phyloP scores from a whole-genome alignment of 306 rosid genomes.

The Senna tora region DNA sequence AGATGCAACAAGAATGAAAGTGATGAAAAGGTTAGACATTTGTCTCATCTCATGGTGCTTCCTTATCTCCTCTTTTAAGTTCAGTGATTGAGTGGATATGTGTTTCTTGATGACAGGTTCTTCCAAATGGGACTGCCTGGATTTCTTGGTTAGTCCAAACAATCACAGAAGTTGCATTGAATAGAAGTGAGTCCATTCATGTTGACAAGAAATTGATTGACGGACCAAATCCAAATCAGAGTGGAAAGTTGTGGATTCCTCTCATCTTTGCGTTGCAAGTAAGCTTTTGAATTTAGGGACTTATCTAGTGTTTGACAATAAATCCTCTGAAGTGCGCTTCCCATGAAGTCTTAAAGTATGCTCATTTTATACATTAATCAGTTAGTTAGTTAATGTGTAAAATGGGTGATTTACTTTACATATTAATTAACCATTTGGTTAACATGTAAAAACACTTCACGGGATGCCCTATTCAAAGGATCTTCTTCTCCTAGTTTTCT shows the following conservation, averaged over 20 bases:
- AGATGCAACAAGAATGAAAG: conserved; percentile 83
- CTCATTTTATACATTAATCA: too few relatives aligned
- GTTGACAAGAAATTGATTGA: conserved; percentile 87
- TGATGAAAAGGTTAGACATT: conserved; percentile 80
- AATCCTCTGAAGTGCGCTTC: too few relatives aligned
- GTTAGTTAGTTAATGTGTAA: too few relatives aligned
- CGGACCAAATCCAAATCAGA: conserved; percentile 90
- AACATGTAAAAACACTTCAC: too few relatives aligned
- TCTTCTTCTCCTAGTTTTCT: too few relatives aligned
- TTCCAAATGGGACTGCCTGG: conserved; percentile 91
- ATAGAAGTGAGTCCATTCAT: conserved; percentile 61
- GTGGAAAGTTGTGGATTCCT: conserved; percentile 80
- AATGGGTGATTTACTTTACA: too few relatives aligned
- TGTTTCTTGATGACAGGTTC: conserved; percentile 63
- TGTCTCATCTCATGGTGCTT: conserved; percentile 21
- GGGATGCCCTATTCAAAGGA: too few relatives aligned
- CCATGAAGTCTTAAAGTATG: too few relatives aligned
- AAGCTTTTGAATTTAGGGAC: conserved; percentile 37
- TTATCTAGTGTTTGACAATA: too few relatives aligned
- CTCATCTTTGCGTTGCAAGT: conserved; percentile 70
- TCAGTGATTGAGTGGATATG: conserved; percentile 21
- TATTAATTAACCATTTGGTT: too few relatives aligned
- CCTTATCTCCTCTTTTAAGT: conserved; percentile 12
- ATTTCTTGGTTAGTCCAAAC: conserved; percentile 78
- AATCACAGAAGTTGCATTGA: conserved; percentile 68